Base-by-base conservation (phyloP, 257 asterid species). In the Gynochthodes officinalis region DNA sequence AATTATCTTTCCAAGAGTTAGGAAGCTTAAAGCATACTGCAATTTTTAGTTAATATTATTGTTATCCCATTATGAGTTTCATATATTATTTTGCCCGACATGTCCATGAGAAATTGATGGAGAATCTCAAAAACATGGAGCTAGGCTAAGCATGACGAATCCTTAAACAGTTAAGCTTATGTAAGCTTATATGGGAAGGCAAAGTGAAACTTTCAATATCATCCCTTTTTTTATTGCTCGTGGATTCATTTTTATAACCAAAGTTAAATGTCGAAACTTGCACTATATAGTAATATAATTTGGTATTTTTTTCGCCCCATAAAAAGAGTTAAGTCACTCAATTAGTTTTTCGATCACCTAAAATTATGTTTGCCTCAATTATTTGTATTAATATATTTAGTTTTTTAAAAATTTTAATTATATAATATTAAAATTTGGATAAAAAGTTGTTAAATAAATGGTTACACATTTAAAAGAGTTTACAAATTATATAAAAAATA, bases 1-100 rank as follows among this genome's bases (percentile, higher is more conserved):
- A 82, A 82, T 85, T 80, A 50, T 65, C 67, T 70, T 63, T 42
- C 73, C 39, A 33, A 58, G 70, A 49, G 16, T 63, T 42, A 67
- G n/a, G 60, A 78, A 69, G 81, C 69, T 70, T 70, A n/a, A 78
- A 32, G 0, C 14, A 63, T 61, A 58, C 76, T 28, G 67, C 55
- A 60, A 10, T 30, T 43, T 50, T 52, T n/a, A n/a, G n/a, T 59
- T 3, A 28, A 28, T n/a, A 58, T 27, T 23, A 28, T 67, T 63
- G 23, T 63, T 15, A 58, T 68, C 75, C 25, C 33, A 35, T 58
- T 39, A 58, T 64, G 46, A 21, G 59, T 32, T 53, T 70, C 46
- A 59, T 10, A 32, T 33, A 15, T 66, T n/a, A n/a, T 67, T 61
- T 78, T 44, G 43, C 55, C 78, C 21, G 66, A 69, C 70, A 71